Conservation (phyloP, 1,139 yeast genomes). For the Nadsonia commutata region DNA sequence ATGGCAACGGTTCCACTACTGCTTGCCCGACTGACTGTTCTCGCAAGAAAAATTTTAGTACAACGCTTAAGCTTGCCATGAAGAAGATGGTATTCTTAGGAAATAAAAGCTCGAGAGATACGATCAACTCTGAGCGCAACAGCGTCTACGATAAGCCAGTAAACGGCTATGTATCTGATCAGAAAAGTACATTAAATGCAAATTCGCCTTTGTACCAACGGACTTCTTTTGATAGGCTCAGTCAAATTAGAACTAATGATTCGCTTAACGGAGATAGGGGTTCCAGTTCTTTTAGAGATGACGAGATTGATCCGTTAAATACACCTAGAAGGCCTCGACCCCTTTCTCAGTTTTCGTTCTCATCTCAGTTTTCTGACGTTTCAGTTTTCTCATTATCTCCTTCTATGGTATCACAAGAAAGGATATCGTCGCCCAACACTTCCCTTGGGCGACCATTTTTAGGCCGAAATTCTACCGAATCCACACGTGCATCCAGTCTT, state of each 20-base stretch:
- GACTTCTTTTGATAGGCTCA: too few species aligned
- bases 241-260: too few species aligned
- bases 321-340: constrained; percentile 34
- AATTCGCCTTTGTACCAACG: too few species aligned
- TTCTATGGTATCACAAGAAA: constrained; percentile 15
- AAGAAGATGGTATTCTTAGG: constrained; percentile 9
- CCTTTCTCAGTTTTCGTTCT: constrained; percentile 50
- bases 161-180: too few species aligned
- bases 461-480: constrained; percentile 20
- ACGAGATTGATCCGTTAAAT: constrained; percentile 7
- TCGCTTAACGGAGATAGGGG: too few species aligned
- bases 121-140: too few species aligned
- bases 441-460: constrained; percentile 13
- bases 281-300: constrained; percentile 6
- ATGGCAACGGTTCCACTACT: constrained; percentile 2
- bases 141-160: too few species aligned
- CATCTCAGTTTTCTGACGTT: constrained; percentile 43
- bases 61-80: constrained; percentile 11
- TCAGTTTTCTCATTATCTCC: constrained; percentile 24
- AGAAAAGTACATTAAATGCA: too few species aligned
- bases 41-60: constrained; percentile 6
- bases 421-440: constrained; percentile 7
- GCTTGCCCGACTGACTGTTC: constrained; percentile 2
- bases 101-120: constrained; percentile 3
- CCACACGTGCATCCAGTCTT: constrained; percentile 19